Conservation (phyloP, 179 eudicot genomes). For the Heliamphora pulchella region DNA sequence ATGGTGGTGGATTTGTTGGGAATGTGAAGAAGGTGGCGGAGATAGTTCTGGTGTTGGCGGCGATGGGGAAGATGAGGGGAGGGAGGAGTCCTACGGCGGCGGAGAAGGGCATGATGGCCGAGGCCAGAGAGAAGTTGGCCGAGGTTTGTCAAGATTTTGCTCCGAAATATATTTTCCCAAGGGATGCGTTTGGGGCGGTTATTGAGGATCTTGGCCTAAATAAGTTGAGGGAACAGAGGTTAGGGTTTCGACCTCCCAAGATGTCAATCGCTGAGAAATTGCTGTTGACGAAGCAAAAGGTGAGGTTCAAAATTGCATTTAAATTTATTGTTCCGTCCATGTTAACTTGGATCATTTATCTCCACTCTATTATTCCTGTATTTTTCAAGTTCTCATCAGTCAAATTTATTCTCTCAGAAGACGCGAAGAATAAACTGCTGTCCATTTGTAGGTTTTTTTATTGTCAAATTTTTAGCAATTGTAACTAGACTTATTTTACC, state of each 20-base stretch:
- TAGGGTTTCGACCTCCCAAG: conserved; percentile 58
- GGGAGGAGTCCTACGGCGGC: conserved; percentile 57
- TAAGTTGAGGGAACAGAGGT: conserved; percentile 41
- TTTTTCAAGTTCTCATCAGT: neutral
- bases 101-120: conserved; percentile 76
- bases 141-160: conserved; percentile 49
- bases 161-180: conserved; percentile 76
- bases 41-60: conserved; percentile 71
- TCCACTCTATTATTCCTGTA: neutral
- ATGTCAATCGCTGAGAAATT: conserved; percentile 62
- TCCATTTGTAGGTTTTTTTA: neutral
- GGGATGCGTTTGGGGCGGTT: conserved; percentile 51
- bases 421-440: neutral
- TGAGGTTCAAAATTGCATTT: conserved; percentile 20
- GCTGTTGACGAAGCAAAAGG: conserved; percentile 54
- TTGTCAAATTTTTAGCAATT: neutral
- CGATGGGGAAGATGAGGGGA: conserved; percentile 85
- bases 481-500: neutral
- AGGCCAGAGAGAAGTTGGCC: conserved; percentile 62
- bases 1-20: conserved; percentile 20
- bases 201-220: conserved; percentile 82
- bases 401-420: neutral
- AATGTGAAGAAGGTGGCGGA: conserved; percentile 69
- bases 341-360: neutral
- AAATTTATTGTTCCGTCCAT: neutral